Base-by-base conservation (phyloP, 495 filamentous ascomycete genomes). In the Lichenothelia convexa region DNA sequence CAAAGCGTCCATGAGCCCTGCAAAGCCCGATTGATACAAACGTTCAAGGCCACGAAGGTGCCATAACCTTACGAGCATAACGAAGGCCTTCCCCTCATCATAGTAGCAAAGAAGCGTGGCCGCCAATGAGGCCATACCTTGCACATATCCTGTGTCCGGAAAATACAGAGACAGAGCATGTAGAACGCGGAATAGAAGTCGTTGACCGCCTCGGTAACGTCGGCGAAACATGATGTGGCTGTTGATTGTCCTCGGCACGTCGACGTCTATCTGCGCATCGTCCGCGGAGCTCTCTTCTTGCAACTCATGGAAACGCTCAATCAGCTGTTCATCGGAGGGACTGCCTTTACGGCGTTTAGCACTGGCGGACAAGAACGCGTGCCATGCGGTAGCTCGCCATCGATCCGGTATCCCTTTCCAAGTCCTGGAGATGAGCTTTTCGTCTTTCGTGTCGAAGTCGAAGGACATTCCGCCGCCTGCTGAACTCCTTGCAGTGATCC, bases 371-470 rank as follows among this genome's bases (percentile, higher is more conserved):
- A 99, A 66, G 56, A 99, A 99, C 4, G 86, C 78, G 54, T 84
- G 81, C 89, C 89, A 99, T 8, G 91, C 89, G 4, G 82, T 80
- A 19, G 79, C 67, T 17, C 89, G 74, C 89, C 89, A 99, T 42
- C 83, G 73, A 57, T 99, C 89, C 2, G 89, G 89, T 41, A 99
- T 93, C 22, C 89, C 89, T 58, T 99, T 99, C 89, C 89, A 99
- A 2, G 81, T 84, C 20, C 89, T 70, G 38, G 83, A 75, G 32
- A 94, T 78, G 12, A 99, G 56, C 51, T 94, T 97, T 9, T 81
- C 67, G 45, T 81, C 80, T 31, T 64, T 71, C 11, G 70, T 72
- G 54, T 93, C 83, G 51, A 97, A 97, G 20, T 84, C 78, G 50
- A 93, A 95, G 19, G 71, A 67, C 73, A 83, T 89, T 16, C 85